A percentile compares a stretch with the other conserved stretches of the same genome.
Conservation (phyloP, 805 yeast genomes). For the Nakazawaea anatomiae region DNA sequence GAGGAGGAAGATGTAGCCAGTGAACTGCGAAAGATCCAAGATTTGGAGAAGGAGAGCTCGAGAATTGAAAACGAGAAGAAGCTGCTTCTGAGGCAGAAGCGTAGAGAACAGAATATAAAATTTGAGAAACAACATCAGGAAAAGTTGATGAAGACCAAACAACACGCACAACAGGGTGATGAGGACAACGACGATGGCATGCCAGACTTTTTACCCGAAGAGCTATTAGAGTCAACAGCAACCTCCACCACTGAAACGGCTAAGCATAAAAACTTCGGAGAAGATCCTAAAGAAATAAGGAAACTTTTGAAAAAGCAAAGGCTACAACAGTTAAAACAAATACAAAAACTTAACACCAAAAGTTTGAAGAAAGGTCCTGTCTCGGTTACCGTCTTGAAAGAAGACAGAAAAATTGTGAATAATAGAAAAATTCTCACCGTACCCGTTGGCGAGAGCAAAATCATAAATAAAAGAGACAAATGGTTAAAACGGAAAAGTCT, state of each 20-base stretch:
- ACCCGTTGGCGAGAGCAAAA: conserved; percentile 17
- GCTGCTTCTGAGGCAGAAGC: conserved; percentile 25
- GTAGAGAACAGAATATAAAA: conserved; percentile 23
- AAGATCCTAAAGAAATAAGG: conserved; percentile 11
- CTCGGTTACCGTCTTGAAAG: conserved; percentile 27
- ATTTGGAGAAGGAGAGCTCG: conserved; percentile 3
- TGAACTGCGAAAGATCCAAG: not conserved
- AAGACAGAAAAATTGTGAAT: conserved; percentile 11
- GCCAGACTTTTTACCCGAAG: conserved; percentile 33
- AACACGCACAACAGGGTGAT: not conserved
- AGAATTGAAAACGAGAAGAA: conserved; percentile 17
- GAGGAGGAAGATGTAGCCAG: conserved; percentile 7
- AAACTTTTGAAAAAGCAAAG: conserved; percentile 14
- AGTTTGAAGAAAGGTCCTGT: conserved; percentile 34
- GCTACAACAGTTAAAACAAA: conserved; percentile 24
- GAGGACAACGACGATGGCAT: conserved; percentile 17
- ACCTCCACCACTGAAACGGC: not conserved
- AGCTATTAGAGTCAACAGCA: conserved; percentile 28
- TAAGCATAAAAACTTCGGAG: conserved; percentile 4
- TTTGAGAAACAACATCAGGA: conserved; percentile 27
- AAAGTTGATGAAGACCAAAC: conserved; percentile 15
- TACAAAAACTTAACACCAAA: conserved; percentile 24
- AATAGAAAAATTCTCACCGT: conserved; percentile 12
- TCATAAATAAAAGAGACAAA: conserved; percentile 10
- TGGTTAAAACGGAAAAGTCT: conserved; percentile 14